These are phyloP conservation scores for Vitis rotundifolia DNA, from an alignment of 164 flowering plant genomes.

Conservation along the genomic window DNA sequence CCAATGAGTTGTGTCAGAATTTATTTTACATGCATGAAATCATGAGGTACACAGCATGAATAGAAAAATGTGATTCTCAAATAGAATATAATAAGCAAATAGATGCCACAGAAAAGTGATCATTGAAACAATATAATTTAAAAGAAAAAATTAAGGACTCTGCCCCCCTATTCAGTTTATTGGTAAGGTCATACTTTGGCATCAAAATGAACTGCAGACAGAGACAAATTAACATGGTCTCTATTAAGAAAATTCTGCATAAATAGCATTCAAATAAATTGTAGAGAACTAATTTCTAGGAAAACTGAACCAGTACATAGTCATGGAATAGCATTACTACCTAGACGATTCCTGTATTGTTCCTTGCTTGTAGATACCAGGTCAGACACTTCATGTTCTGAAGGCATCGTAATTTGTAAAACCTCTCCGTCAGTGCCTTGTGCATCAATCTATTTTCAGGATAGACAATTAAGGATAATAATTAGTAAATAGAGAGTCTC, in stretches of 20 bases:
- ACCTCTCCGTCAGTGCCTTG: conserved; percentile 86
- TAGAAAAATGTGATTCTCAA: too few relatives aligned
- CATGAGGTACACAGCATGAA: too few relatives aligned
- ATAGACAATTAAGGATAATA: conserved; percentile 2
- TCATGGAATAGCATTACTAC: conserved; percentile 30
- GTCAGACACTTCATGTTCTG: conserved; percentile 53
- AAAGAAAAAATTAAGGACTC: too few relatives aligned
- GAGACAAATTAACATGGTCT: background rate
- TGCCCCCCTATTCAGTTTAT: too few relatives aligned
- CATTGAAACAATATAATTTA: background rate
- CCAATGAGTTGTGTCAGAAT: too few relatives aligned
- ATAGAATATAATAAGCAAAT: background rate
- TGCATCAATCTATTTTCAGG: conserved; percentile 60
- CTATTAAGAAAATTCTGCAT: background rate
- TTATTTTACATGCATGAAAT: too few relatives aligned
- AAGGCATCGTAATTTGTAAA: conserved; percentile 65
- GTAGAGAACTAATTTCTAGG: background rate
- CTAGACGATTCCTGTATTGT: conserved; percentile 52
- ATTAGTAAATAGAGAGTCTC: background rate
- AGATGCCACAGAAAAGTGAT: background rate
- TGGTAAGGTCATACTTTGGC: too few relatives aligned
- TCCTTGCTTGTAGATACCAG: conserved; percentile 45
- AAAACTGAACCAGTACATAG: background rate
- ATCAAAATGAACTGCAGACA: too few relatives aligned
- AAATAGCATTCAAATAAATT: background rate